Evolutionary conservation across 257 asterid genomes (phyloP).

Genomic region (Salvia hispanica): DNA sequence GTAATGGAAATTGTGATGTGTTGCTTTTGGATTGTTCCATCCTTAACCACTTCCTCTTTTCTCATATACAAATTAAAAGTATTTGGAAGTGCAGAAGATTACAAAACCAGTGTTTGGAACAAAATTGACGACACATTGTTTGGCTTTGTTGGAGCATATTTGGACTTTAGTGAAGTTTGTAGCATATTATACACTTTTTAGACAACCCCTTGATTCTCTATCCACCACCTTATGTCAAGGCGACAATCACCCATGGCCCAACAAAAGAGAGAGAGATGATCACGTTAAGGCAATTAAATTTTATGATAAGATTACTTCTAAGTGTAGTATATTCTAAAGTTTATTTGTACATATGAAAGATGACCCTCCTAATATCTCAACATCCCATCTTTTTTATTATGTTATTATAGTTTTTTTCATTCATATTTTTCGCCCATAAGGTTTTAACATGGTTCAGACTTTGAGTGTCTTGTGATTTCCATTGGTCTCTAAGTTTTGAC

Average conservation of each 20-base stretch:
- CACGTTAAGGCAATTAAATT: background rate
- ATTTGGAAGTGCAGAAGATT: background rate
- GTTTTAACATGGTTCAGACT: too few species aligned
- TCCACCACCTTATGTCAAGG: conserved; percentile 53
- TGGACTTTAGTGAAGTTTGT: conserved; percentile 40
- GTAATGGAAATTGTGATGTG: conserved; percentile 19
- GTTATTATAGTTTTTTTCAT: too few species aligned
- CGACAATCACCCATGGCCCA: conserved; percentile 41
- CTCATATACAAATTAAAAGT: background rate
- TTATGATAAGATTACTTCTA: background rate
- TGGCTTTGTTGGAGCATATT: conserved; percentile 57
- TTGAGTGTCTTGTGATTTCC: too few species aligned
- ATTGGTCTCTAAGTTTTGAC: too few species aligned
- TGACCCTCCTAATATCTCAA: too few species aligned
- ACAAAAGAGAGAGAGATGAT: background rate
- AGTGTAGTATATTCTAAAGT: background rate
- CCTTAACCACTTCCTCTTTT: conserved; percentile 12
- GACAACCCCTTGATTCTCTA: conserved; percentile 51
- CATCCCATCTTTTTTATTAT: too few species aligned
- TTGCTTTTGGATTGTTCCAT: conserved; percentile 6
- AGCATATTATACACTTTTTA: conserved; percentile 42
- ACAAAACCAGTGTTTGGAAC: conserved; percentile 41
- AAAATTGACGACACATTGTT: conserved; percentile 47
- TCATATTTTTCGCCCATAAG: too few species aligned
- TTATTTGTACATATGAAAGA: too few species aligned